Evolutionary conservation across 1,284 basidiomycete species (phyloP).

Genomic region (Bjerkandera adusta): DNA sequence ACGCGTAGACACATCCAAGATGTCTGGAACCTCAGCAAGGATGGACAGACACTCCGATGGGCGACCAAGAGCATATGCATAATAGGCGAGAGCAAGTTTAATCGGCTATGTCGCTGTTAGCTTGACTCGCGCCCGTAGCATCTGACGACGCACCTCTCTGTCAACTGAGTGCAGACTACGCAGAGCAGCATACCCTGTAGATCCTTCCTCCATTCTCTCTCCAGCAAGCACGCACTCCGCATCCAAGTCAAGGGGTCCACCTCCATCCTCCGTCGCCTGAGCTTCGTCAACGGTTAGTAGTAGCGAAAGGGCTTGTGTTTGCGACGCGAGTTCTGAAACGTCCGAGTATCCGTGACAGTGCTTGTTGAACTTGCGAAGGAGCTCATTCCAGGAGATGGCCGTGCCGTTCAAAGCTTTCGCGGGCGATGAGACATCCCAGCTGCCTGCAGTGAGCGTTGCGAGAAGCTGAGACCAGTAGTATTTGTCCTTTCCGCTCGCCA

Average conservation of each 20-base stretch:
- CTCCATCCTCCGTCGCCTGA: constrained; percentile 34
- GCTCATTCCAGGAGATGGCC: constrained; percentile 72
- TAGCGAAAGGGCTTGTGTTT: constrained; percentile 63
- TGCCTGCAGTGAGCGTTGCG: constrained; percentile 61
- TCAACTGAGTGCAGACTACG: constrained; percentile 49
- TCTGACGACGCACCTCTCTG: constrained; percentile 52
- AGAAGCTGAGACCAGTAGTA: constrained; percentile 77
- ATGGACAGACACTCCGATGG: constrained; percentile 62
- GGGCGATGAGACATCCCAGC: constrained; percentile 60
- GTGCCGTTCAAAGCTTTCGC: constrained; percentile 61
- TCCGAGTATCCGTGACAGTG: constrained; percentile 65
- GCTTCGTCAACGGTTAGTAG: constrained; percentile 45
- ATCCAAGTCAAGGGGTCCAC: constrained; percentile 41
- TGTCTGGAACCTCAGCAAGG: constrained; percentile 54
- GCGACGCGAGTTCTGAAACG: constrained; percentile 63
- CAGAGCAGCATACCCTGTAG: constrained; percentile 47
- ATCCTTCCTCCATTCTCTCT: constrained; percentile 54
- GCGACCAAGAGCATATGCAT: constrained; percentile 70
- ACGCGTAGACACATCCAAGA: constrained; percentile 47
- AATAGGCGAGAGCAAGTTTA: constrained; percentile 68
- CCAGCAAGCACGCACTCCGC: constrained; percentile 55
- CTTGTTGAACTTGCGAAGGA: constrained; percentile 87
- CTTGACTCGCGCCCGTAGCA: constrained; percentile 10
- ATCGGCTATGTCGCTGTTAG: constrained; percentile 42
- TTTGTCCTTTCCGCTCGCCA: constrained; percentile 55